Base-by-base conservation (phyloP, 2,329 filamentous ascomycete genomes). In the Arthrobotrys musiformis region DNA sequence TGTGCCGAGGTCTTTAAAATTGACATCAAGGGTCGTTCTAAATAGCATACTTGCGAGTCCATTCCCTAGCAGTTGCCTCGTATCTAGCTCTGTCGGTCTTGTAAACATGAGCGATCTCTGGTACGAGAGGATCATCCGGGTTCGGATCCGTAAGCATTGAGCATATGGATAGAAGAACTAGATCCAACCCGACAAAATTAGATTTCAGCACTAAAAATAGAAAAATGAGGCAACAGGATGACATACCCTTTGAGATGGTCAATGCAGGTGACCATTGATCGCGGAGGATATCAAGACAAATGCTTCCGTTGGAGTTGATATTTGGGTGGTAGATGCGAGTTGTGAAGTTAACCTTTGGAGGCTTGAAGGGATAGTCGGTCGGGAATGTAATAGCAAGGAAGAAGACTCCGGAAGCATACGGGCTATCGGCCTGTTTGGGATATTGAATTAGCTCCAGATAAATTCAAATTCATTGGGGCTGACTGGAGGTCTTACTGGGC, bases 341-440 rank as follows among this genome's bases (percentile, higher is more conserved):
- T 82, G 93, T 98, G 89, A 99, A 99, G 91, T 97, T 97, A 86
- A 99, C 94, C 90, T 99, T 99, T 82, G 95, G 95, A 79, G 95
- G 95, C 91, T 99, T 99, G 89, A 99, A 99, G 46, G 95, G 95
- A 86, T 99, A 99, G 88, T 99, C 95, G 88, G 95, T 99, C 81
- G 95, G 95, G 89, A 99, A 98, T 87, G 97, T 93, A 84, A 99
- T 99, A 81, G 92, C 91, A 81, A 99, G 90, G 90, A 99, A 99
- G 89, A 99, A 99, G 82, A 99, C 94, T 83, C 95, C 95, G 84
- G 94, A 94, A 61, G 94, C 93, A 88, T 98, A 99, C 85, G 95
- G 95, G 83, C 93, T 97, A 86, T 98, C 95, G 85, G 92, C 89
- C 93, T 96, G 82, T 77, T 30, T n/a, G 44, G 54, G 28, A 63